Percentiles rank a stretch among this genome's conserved stretches.
phyloP scores from a whole-genome alignment of 2,329 filamentous ascomycete genomes.

The Paraphaeosphaeria sporulosa region DNA sequence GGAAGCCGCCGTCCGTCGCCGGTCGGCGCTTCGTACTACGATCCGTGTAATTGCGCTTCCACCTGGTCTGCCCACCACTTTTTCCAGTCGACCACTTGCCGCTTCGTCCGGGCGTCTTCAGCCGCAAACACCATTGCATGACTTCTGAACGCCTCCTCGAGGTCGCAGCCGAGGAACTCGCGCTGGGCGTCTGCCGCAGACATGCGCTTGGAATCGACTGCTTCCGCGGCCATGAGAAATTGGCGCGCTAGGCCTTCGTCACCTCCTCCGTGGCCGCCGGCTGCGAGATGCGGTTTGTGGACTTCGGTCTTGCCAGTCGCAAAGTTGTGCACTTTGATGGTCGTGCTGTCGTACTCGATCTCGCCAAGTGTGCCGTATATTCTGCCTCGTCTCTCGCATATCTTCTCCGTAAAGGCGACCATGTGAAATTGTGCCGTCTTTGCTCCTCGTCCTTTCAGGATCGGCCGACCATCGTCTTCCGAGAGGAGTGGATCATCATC shows the following conservation, averaged over 20 bases:
- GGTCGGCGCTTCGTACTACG: constrained; percentile 12
- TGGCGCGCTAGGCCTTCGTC: constrained; percentile 81
- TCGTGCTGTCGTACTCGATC: constrained; percentile 81
- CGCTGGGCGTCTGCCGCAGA: constrained; percentile 74
- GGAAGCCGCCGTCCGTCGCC: constrained; percentile 4
- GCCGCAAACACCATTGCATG: constrained; percentile 95
- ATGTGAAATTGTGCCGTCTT: constrained; percentile 94
- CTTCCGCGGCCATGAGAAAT: constrained; percentile 82
- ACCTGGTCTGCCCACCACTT: constrained; percentile 75
- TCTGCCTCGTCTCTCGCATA: constrained; percentile 84
- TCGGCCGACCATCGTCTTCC: constrained; percentile 22
- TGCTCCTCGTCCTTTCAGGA: constrained; percentile 60
- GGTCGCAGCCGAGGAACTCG: constrained; percentile 77
- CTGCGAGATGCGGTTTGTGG: constrained; percentile 67
- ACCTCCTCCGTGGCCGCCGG: constrained; percentile 76
- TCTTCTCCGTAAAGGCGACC: constrained; percentile 86
- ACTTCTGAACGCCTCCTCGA: constrained; percentile 87
- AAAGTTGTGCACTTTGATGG: constrained; percentile 80
- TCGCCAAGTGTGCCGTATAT: constrained; percentile 90
- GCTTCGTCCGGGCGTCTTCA: constrained; percentile 78
- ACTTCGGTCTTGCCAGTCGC: constrained; percentile 62
- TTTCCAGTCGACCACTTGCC: constrained; percentile 76
- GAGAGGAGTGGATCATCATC: constrained; percentile 67
- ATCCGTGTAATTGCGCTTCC: constrained; percentile 34
- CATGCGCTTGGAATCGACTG: constrained; percentile 75